Conservation (phyloP, 73 alveolate genomes). For the Paramecium caudatum region DNA sequence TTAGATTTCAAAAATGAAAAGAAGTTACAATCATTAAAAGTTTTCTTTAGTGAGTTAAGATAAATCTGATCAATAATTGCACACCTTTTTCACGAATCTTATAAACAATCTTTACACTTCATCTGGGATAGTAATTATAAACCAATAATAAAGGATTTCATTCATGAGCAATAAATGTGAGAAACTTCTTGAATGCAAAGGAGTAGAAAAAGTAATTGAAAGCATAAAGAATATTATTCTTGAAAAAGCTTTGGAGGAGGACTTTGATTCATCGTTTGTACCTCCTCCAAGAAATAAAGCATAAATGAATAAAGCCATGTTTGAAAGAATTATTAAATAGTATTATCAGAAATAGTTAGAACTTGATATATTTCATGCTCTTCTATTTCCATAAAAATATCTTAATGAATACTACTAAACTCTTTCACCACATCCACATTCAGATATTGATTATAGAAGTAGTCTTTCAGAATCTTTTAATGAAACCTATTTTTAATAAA, state of each 20-base stretch:
- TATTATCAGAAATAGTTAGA: background rate
- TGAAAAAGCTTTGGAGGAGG: background rate
- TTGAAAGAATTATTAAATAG: background rate
- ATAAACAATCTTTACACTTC: conserved; percentile 26
- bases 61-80: conserved; percentile 21
- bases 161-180: conserved; percentile 34
- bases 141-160: background rate
- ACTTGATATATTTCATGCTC: conserved; percentile 18
- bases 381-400: conserved; percentile 1
- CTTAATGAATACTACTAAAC: background rate
- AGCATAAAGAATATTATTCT: background rate
- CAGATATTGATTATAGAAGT: background rate
- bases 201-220: background rate
- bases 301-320: conserved; percentile 1
- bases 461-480: conserved; percentile 2
- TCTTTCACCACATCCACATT: background rate
- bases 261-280: background rate
- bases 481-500: conserved; percentile 5
- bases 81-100: background rate
- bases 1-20: background rate
- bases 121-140: background rate
- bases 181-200: background rate
- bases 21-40: background rate
- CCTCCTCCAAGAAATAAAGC: background rate
- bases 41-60: conserved; percentile 9